phyloP scores from a whole-genome alignment of 768 basidiomycete species.

The Lactifluus volemus region DNA sequence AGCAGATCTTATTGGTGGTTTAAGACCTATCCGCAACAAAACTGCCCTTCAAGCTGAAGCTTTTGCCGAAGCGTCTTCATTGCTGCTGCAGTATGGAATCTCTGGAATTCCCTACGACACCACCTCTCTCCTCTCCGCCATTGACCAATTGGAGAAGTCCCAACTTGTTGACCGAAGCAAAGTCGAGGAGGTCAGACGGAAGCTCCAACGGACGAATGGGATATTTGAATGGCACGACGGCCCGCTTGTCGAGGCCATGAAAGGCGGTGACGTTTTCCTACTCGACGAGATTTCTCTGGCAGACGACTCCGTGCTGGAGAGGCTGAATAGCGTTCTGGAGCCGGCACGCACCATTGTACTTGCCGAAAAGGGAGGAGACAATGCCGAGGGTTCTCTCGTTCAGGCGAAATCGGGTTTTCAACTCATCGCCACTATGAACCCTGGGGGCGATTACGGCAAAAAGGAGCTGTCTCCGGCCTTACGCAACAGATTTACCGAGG shows the following conservation, averaged over 20 bases:
- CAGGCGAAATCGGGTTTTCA: slow-evolving; percentile 66
- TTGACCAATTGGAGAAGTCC: slow-evolving; percentile 21
- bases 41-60: slow-evolving; percentile 43
- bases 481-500: slow-evolving; percentile 96
- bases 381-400: slow-evolving; percentile 57
- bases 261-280: slow-evolving; percentile 71
- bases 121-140: slow-evolving; percentile 22
- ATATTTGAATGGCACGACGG: slow-evolving; percentile 98
- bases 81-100: slow-evolving; percentile 38
- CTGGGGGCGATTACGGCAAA: slow-evolving; percentile 98
- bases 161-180: slow-evolving; percentile 10
- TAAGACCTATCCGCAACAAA: slow-evolving; percentile 81
- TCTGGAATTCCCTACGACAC: slow-evolving; percentile 21
- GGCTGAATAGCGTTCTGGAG: slow-evolving; percentile 96
- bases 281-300: slow-evolving; percentile 96
- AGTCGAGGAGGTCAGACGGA: slow-evolving; percentile 36
- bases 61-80: slow-evolving; percentile 32
- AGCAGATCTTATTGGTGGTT: slow-evolving; percentile 89
- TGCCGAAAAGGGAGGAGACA: slow-evolving; percentile 82
- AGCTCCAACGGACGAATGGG: slow-evolving; percentile 46
- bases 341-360: slow-evolving; percentile 80
- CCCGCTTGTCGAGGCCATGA: slow-evolving; percentile 92
- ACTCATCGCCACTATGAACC: slow-evolving; percentile 97
- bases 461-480: slow-evolving; percentile 96
- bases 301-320: slow-evolving; percentile 95